A percentile compares a stretch with the other conserved stretches of the same genome.
phyloP scores from a whole-genome alignment of 495 filamentous ascomycete species.

The Neurospora sp. region DNA sequence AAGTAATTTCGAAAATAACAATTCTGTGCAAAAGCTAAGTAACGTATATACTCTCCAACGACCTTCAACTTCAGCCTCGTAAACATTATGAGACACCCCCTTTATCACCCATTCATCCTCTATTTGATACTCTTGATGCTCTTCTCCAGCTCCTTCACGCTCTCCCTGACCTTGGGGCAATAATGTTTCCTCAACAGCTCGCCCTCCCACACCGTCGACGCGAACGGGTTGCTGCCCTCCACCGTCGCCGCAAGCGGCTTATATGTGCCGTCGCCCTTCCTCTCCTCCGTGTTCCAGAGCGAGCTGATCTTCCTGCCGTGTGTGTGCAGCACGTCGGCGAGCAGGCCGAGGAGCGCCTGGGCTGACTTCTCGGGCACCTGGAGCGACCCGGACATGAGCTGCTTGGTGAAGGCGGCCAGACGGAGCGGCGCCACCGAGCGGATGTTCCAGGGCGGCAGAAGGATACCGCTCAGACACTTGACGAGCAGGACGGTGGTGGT shows the following conservation, averaged over 20 bases:
- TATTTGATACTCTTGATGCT: constrained; percentile 13
- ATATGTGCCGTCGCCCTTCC: constrained; percentile 59
- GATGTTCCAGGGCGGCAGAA: constrained; percentile 55
- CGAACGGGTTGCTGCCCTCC: constrained; percentile 80
- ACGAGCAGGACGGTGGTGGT: constrained; percentile 86
- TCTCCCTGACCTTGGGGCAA: constrained; percentile 72
- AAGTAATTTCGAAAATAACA: not conserved
- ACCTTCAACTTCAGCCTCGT: not conserved
- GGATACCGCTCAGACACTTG: constrained; percentile 66
- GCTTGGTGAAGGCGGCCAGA: constrained; percentile 88
- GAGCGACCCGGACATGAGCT: constrained; percentile 68
- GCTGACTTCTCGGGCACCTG: constrained; percentile 85
- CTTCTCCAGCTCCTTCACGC: constrained; percentile 63
- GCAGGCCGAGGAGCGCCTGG: constrained; percentile 61
- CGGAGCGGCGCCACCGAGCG: constrained; percentile 60
- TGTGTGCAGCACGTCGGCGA: constrained; percentile 61
- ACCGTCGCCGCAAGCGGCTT: constrained; percentile 50
- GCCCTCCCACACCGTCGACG: constrained; percentile 86
- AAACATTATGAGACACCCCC: not conserved
- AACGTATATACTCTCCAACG: not conserved
- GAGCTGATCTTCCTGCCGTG: constrained; percentile 31
- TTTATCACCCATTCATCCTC: not conserved
- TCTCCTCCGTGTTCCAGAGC: constrained; percentile 57
- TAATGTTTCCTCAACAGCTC: constrained; percentile 79
- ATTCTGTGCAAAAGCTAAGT: not conserved